Base-by-base conservation (phyloP, 371 early-diverging fungal species). In the Saksenaea oblongispora region DNA sequence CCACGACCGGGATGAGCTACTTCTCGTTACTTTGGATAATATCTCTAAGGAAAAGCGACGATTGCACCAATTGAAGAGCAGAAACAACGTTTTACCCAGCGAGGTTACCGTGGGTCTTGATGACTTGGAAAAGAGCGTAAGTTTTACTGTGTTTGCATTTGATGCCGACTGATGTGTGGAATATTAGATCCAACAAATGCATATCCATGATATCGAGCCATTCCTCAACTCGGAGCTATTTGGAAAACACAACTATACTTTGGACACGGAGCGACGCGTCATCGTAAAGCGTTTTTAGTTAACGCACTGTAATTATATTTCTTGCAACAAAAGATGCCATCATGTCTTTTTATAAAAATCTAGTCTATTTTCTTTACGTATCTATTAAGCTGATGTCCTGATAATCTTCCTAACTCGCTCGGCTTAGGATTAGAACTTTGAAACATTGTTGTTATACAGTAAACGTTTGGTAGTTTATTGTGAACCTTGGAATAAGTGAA, bases 1-100 rank as follows among this genome's bases (percentile, higher is more conserved):
- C 18, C 84, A 87, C 39, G 97, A 97, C 75, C 83, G 88, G 64
- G 84, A 90, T 58, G 95, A 96, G 76, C 76, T 95, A 42, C 74
- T 93, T 58, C 74, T 86, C 59, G 87, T 91, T 67, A 63, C 91
- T 51, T 79, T 98, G 34, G 86, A 91, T 15, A 85, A 87, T 44
- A 77, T 95, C 27, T 84, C 89, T 44, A 82, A 83, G 58, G 96
- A 97, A 65, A 86, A 90, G 58, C 77, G 91, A 70, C 85, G 89
- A 37, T 83, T 91, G 67, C 76, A 88, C 67, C 84, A 91, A 59
- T 83, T 89, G 68, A 47, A 47, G 51, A 47, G 51, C 11, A 72
- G 78, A 63, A 74, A 87, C 62, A 84, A 76, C 37, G 54, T 51
- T 39, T 76, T 91, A 60, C 89, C 91, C 26, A 71, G 72, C 34